phyloP scores from a whole-genome alignment of 805 yeast genomes.

The Cyberlindnera sargentensis region DNA sequence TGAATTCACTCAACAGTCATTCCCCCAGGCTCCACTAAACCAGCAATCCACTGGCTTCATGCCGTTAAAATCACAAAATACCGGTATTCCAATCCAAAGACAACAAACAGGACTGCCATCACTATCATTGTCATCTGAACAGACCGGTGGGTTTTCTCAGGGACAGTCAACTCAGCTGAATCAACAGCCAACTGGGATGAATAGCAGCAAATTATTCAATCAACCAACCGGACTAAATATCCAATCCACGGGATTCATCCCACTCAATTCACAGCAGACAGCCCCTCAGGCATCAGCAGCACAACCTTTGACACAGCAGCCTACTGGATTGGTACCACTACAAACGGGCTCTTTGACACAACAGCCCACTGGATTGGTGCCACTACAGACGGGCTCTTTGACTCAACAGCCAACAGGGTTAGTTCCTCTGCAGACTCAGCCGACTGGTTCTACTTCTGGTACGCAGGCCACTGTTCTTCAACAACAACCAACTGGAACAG shows the following conservation, averaged over 20 bases:
- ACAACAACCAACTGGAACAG: constrained; percentile 2
- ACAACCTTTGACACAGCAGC: constrained; percentile 25
- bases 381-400: constrained; percentile 21
- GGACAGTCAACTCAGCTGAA: neutral
- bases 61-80: constrained; percentile 7
- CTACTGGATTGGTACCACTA: constrained; percentile 55
- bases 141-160: constrained; percentile 14
- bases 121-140: neutral
- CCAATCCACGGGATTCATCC: constrained; percentile 18
- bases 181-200: constrained; percentile 9
- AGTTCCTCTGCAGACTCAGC: constrained; percentile 18
- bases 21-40: constrained; percentile 3
- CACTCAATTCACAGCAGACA: constrained; percentile 42
- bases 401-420: constrained; percentile 25
- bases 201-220: neutral
- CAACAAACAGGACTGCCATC: constrained; percentile 64
- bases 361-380: constrained; percentile 32
- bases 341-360: constrained; percentile 46
- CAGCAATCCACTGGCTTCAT: constrained; percentile 10
- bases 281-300: constrained; percentile 42
- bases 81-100: constrained; percentile 30
- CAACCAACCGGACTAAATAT: constrained; percentile 7
- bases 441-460: constrained; percentile 6
- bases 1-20: constrained; percentile 9
- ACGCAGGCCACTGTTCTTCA: neutral